Conservation (phyloP, 345 rosid species). For the Kandelia obovata region DNA sequence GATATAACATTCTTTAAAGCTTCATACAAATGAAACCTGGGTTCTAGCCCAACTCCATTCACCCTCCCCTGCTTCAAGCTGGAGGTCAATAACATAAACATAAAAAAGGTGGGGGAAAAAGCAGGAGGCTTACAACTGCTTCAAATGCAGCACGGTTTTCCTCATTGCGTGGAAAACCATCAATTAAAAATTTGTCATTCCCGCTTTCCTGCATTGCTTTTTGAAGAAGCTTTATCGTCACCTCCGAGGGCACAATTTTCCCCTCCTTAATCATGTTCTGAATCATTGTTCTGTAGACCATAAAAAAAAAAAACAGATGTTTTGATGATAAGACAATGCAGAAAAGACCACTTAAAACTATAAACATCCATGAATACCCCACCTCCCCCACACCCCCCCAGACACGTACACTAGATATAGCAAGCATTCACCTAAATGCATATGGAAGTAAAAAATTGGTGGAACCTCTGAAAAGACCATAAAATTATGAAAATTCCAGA, state of each 20-base stretch:
- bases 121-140: slow-evolving; percentile 10
- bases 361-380: too few species aligned
- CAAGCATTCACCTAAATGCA: too few species aligned
- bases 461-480: too few species aligned
- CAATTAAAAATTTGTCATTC: slow-evolving; percentile 12
- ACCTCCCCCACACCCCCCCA: not conserved
- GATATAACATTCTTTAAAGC: too few species aligned
- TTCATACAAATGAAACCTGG: not conserved
- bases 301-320: not conserved
- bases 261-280: slow-evolving; percentile 58
- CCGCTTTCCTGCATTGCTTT: slow-evolving; percentile 25
- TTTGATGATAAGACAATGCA: too few species aligned
- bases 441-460: too few species aligned
- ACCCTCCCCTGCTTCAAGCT: not conserved
- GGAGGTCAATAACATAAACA: not conserved
- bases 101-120: not conserved
- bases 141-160: slow-evolving; percentile 21
- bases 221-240: slow-evolving; percentile 30
- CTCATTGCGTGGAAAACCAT: slow-evolving; percentile 12
- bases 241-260: slow-evolving; percentile 47
- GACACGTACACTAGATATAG: not conserved
- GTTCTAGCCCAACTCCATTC: not conserved
- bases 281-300: slow-evolving; percentile 44
- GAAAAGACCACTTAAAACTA: too few species aligned
- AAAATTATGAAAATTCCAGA: too few species aligned